Conservation (phyloP, 768 basidiomycete species). For the Naematelia aurantialba region DNA sequence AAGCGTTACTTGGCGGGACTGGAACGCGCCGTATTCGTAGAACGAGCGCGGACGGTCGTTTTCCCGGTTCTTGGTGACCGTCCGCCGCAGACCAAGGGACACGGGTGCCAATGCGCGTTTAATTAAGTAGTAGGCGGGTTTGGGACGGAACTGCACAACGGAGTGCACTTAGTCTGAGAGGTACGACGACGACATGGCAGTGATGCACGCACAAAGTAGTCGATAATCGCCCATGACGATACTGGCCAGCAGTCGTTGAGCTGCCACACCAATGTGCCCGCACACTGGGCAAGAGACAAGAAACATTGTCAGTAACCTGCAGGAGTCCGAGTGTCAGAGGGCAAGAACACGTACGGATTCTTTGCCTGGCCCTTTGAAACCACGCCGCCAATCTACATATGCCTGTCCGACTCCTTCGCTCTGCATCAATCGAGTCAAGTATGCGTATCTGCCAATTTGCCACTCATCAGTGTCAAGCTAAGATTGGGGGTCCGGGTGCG, state of each 20-base stretch:
- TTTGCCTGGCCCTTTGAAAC: conserved; percentile 80
- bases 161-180: no score
- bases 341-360: conserved; percentile 58
- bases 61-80: conserved; percentile 15
- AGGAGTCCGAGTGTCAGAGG: background rate
- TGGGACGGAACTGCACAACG: conserved; percentile 12
- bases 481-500: no score
- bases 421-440: conserved; percentile 95
- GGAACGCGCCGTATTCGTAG: conserved; percentile 21
- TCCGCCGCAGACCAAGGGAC: conserved; percentile 61
- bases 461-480: background rate
- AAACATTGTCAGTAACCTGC: background rate
- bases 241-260: conserved; percentile 84
- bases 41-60: conserved; percentile 10
- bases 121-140: conserved; percentile 75
- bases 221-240: conserved; percentile 88
- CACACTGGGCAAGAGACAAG: no score
- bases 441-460: conserved; percentile 65
- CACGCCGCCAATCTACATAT: conserved; percentile 78
- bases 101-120: conserved; percentile 72
- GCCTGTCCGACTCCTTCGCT: conserved; percentile 84
- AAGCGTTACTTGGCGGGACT: background rate
- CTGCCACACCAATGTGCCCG: conserved; percentile 95
- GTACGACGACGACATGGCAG: no score
- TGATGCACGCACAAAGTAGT: conserved; percentile 78